phyloP scores from a whole-genome alignment of 306 rosid genomes.

The Lathyrus aphaca region DNA sequence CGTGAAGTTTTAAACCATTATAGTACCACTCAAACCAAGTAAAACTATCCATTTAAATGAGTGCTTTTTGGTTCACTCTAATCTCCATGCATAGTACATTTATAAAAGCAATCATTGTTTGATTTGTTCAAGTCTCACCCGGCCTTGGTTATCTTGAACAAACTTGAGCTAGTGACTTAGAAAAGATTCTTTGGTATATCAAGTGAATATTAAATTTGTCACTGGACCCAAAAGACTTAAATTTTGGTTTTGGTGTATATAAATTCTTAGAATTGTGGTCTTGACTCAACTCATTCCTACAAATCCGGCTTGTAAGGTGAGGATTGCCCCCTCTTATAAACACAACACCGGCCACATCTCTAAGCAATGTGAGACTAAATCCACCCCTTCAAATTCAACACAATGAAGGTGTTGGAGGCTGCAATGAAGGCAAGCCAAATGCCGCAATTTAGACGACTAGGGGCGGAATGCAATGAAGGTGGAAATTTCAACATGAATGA shows the following conservation, averaged over 20 bases:
- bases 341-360: too few species aligned
- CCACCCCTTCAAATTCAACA: too few species aligned
- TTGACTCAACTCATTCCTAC: too few species aligned
- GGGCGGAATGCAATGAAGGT: too few species aligned
- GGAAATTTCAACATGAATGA: not conserved
- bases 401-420: too few species aligned
- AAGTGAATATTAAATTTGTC: constrained; percentile 6
- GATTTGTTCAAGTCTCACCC: constrained; percentile 19
- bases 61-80: not conserved
- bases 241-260: too few species aligned
- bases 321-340: too few species aligned
- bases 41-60: constrained; percentile 19
- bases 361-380: too few species aligned
- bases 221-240: not conserved
- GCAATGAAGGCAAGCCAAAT: too few species aligned
- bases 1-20: constrained; percentile 1
- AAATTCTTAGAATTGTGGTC: too few species aligned
- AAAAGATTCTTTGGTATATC: constrained; percentile 2
- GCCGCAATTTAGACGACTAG: too few species aligned
- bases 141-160: constrained; percentile 8
- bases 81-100: not conserved
- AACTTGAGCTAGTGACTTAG: constrained; percentile 21
- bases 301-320: too few species aligned
- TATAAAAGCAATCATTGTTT: not conserved
- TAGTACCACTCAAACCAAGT: not conserved